Evolutionary conservation across 129 eudicot species (phyloP), one percentile per base, ranked within the genome.

Genomic region (Helichrysum umbraculigerum): DNA sequence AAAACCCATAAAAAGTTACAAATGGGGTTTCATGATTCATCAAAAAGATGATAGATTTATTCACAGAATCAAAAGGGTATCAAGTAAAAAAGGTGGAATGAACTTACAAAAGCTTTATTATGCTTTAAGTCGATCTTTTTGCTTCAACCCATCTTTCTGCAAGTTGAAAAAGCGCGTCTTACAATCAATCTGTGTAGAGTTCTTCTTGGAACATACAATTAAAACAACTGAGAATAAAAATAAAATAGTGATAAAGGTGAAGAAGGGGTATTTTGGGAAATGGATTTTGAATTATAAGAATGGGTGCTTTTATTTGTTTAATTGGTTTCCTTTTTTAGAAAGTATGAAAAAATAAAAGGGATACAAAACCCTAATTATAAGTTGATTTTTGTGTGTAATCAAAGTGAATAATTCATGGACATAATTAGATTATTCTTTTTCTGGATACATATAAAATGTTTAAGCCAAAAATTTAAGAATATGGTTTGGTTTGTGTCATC

Each of bases 401-500:
- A 9, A 61, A 60, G 20, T 71, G 21, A 71, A 78, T 62, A 50
- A 44, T 62, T 34, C 65, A 47, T 34, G 39, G 15, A 15, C 17
- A 63, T 16, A 15, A 71, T 71, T 33, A 61, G 76, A 60, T 32
- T 35, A 9, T 70, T 62, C 44, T 78, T 71, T 41, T 62, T 47
- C 9, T 29, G 3, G 39, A 52, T n/a, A n/a, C 29, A 50, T 61
- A n/a, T n/a, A n/a, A n/a, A 62, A 21, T 51, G 25, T 32, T 70
- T 70, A 16, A 60, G 28, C 41, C 6, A 0, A 25, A 39, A 19
- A 41, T 28, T 7, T 57, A 50, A 68, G 19, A 39, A 58, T 44
- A 57, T 57, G 68, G 42, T 68, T 76, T 57, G 81, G 81, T 68
- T 68, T 68, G 17, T 9, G 74, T 67, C 74, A 67, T 42, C 17